Conservation (phyloP, 1,284 basidiomycete species). For the Austroboletus novae-zelandiae region DNA sequence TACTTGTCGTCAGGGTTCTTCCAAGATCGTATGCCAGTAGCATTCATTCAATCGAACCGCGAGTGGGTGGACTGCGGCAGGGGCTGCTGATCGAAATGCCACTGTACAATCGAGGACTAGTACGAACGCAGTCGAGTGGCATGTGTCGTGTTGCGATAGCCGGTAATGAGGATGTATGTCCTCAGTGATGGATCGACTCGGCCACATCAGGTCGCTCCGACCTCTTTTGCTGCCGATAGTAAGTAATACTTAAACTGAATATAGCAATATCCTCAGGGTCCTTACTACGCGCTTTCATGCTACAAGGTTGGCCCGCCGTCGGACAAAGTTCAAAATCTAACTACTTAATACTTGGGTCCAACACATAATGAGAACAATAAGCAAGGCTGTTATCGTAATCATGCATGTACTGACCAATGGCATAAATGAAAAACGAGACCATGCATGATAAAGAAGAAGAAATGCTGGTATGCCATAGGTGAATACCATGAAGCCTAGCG, state of each 20-base stretch:
- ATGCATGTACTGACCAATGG: constrained; percentile 13
- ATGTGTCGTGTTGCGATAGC: no score
- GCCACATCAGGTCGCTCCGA: no score
- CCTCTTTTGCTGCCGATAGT: no score
- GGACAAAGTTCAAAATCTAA: constrained; percentile 1
- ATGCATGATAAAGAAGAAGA: constrained; percentile 3
- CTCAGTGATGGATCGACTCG: no score
- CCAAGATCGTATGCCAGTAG: no score
- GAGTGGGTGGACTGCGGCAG: no score
- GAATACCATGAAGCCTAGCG: constrained; percentile 13
- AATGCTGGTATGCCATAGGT: constrained; percentile 19
- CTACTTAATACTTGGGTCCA: constrained; percentile 10
- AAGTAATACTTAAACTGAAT: not conserved
- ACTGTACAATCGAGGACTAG: no score
- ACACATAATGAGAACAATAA: constrained; percentile 31
- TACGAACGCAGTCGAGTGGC: no score
- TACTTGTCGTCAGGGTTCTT: no score
- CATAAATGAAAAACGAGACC: constrained; percentile 2
- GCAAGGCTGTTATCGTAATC: constrained; percentile 16
- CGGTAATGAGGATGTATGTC: no score
- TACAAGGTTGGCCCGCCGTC: not conserved
- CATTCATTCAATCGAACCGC: no score
- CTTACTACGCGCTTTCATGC: not conserved
- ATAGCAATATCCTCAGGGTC: not conserved
- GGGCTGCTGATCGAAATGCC: no score